phyloP scores from a whole-genome alignment of 1,139 yeast genomes.

The Pichia sp. region DNA sequence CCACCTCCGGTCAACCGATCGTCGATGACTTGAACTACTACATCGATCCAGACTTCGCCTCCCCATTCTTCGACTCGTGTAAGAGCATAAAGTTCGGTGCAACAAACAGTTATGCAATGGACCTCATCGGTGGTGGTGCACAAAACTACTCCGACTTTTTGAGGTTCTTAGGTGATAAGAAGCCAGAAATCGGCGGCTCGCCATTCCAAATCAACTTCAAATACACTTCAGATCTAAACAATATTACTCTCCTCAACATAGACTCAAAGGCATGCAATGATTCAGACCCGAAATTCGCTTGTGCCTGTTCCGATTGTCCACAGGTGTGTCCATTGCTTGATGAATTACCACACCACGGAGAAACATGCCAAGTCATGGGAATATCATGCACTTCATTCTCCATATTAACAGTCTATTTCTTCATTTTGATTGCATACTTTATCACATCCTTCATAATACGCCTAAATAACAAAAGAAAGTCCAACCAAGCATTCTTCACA shows the following conservation, averaged over 20 bases:
- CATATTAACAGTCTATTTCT: slow-evolving; percentile 50
- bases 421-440: slow-evolving; percentile 36
- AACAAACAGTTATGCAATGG: slow-evolving; percentile 97
- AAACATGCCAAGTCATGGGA: slow-evolving; percentile 54
- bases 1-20: slow-evolving; percentile 53
- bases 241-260: slow-evolving; percentile 30
- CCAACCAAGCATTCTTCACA: slow-evolving; percentile 4
- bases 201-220: slow-evolving; percentile 89
- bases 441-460: slow-evolving; percentile 39
- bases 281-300: slow-evolving; percentile 51
- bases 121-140: slow-evolving; percentile 96
- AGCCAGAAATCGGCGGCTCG: slow-evolving; percentile 90
- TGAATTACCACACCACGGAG: slow-evolving; percentile 34
- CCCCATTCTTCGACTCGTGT: slow-evolving; percentile 75
- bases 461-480: slow-evolving; percentile 15
- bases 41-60: slow-evolving; percentile 57
- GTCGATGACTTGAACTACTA: slow-evolving; percentile 72
- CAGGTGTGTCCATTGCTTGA: slow-evolving; percentile 72
- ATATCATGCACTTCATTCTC: slow-evolving; percentile 75
- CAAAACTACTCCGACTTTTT: slow-evolving; percentile 66
- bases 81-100: slow-evolving; percentile 89
- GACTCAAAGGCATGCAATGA: slow-evolving; percentile 59
- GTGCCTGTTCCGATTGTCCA: slow-evolving; percentile 93
- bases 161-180: slow-evolving; percentile 90
- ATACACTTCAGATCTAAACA: slow-evolving; percentile 36